Conservation (phyloP, 192 early-diverging fungal species). For the Linnemannia exigua region DNA sequence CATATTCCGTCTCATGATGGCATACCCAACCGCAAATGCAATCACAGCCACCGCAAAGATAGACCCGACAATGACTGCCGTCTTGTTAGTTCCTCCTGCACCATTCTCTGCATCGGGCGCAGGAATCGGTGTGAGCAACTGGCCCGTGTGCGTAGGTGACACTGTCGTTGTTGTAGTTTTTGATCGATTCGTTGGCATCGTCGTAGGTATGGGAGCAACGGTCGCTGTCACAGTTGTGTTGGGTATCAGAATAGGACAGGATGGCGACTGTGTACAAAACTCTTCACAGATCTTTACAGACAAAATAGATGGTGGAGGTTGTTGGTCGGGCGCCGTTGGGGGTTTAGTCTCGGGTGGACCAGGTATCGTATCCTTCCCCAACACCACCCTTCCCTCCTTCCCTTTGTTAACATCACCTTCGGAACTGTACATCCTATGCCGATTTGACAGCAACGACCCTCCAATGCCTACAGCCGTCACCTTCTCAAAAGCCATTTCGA, state of each 20-base stretch:
- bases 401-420: background rate
- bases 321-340: background rate
- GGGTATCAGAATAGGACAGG: background rate
- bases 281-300: background rate
- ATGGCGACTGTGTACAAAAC: background rate
- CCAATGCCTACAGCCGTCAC: background rate
- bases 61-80: slow-evolving; percentile 17
- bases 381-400: background rate
- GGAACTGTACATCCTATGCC: too few species aligned
- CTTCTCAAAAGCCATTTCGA: background rate
- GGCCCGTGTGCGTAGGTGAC: background rate
- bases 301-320: background rate
- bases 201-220: background rate
- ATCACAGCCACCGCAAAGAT: background rate
- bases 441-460: background rate
- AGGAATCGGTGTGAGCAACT: background rate
- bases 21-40: background rate
- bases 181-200: background rate
- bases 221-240: background rate
- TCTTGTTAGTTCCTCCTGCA: background rate
- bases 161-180: background rate
- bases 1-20: slow-evolving; percentile 15
- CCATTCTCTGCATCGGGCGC: background rate
- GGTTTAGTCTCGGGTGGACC: background rate
- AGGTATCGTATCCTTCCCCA: background rate